Base-by-base conservation (phyloP, 495 filamentous ascomycete genomes). In the Penicillium bialowiezense region DNA sequence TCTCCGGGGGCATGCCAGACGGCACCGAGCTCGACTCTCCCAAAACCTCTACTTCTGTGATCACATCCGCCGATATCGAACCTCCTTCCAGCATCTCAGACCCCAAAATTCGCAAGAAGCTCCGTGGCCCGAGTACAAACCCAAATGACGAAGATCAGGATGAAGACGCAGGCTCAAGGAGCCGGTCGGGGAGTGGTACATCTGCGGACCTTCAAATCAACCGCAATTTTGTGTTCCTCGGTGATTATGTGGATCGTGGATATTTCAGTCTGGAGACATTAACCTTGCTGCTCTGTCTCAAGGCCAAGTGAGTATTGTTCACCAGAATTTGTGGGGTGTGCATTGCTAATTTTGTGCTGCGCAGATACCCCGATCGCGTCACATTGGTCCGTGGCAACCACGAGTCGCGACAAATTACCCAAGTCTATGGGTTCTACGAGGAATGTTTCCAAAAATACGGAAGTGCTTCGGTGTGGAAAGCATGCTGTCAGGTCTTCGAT, bases 341-440 rank as follows among this genome's bases (percentile, higher is more conserved):
- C 44, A 14, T 13, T 10, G 39, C 49, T 62, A 34, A 62, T 46
- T 39, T 20, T 33, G 10, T 14, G 20, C 9, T 28, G 0, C 14
- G 9, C 41, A 97, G 91, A 75, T 96, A 90, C 66, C 95, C 93
- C 19, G 91, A 97, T 64, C 80, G 88, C 41, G 90, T 98, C 54
- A 96, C 95, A 9, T 82, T 98, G 32, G 91, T 98, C 23, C 91
- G 93, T 29, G 93, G 93, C 23, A 98, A 98, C 59, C 93, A 98
- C 66, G 93, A 98, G 61, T 97, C 92, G 14, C 85, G 93, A 13
- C 93, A 98, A 64, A 98, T 98, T 50, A 98, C 93, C 7, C 92
- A 97, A 65, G 93, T 98, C 5, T 98, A 98, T 60, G 93, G 93
- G 3, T 98, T 98, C 72, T 97, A 97, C 74, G 93, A 97, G 59